A percentile compares a stretch with the other conserved stretches of the same genome.
These are phyloP conservation scores for Rhododendron ferrugineum DNA, from an alignment of 148 eudicot species.

Conservation along the genomic window DNA sequence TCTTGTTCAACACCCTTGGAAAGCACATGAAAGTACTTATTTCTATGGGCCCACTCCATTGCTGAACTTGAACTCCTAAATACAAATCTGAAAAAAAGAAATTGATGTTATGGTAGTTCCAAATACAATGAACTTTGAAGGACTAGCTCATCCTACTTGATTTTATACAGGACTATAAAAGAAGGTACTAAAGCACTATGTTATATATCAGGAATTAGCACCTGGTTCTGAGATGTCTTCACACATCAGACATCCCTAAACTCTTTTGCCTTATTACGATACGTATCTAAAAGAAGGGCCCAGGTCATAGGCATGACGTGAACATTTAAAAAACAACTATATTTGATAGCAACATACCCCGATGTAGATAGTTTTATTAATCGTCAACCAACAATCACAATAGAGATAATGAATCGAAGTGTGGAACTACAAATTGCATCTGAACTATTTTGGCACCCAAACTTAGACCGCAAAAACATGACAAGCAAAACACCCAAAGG, in stretches of 20 bases:
- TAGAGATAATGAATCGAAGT: no score
- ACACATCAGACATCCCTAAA: neutral
- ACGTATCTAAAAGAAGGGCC: neutral
- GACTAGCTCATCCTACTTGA: neutral
- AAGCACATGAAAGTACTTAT: conserved; percentile 63
- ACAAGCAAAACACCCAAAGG: no score
- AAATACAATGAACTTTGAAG: neutral
- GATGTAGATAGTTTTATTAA: no score
- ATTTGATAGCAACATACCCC: no score
- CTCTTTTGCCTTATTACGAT: neutral
- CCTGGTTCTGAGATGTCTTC: neutral
- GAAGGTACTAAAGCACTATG: neutral
- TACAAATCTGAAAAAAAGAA: conserved; percentile 38
- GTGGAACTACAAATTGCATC: no score
- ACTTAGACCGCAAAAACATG: no score
- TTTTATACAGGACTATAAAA: neutral
- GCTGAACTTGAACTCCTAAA: conserved; percentile 62
- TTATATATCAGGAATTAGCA: neutral
- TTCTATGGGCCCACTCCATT: conserved; percentile 49
- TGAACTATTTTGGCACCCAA: no score
- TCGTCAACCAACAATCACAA: no score
- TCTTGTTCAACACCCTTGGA: conserved; percentile 78
- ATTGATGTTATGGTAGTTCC: neutral
- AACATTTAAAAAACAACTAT: neutral
- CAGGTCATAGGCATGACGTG: neutral